These are phyloP conservation scores for Entamoeba invadens DNA, from an alignment of 208 protist species.

Conservation along the genomic window DNA sequence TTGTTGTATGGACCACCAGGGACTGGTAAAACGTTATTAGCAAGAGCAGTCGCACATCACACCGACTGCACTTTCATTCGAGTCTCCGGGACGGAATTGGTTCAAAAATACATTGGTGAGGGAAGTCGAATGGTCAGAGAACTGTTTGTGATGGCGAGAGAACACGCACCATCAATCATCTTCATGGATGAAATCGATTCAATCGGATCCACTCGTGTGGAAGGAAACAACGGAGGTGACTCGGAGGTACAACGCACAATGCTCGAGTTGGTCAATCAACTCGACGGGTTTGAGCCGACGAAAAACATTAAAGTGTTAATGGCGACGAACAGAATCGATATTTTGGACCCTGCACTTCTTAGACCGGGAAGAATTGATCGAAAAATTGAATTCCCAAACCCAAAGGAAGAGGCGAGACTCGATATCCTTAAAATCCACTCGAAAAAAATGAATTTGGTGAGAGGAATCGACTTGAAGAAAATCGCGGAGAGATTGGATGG, in stretches of 20 bases:
- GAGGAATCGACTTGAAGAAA: slow-evolving; percentile 94
- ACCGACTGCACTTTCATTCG: slow-evolving; percentile 95
- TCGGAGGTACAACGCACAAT: slow-evolving; percentile 97
- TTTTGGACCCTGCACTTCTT: slow-evolving; percentile 98
- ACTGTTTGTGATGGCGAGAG: slow-evolving; percentile 95
- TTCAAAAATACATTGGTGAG: slow-evolving; percentile 88
- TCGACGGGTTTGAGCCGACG: slow-evolving; percentile 81
- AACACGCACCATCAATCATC: slow-evolving; percentile 63
- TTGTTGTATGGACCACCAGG: slow-evolving; percentile 30
- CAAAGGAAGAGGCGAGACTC: slow-evolving; percentile 85
- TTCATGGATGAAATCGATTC: slow-evolving; percentile 41
- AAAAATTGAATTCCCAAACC: slow-evolving; percentile 97
- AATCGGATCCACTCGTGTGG: slow-evolving; percentile 17
- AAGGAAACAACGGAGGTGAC: slow-evolving; percentile 69
- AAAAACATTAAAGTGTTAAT: slow-evolving; percentile 73
- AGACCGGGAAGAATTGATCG: slow-evolving; percentile 92
- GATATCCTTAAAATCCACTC: slow-evolving; percentile 97
- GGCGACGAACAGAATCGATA: slow-evolving; percentile 97
- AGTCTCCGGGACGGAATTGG: slow-evolving; percentile 84
- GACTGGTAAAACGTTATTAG: slow-evolving; percentile 67
- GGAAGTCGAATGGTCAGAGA: slow-evolving; percentile 97
- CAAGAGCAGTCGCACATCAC: slow-evolving; percentile 89
- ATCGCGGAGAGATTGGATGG: slow-evolving; percentile 83
- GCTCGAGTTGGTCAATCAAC: slow-evolving; percentile 98
- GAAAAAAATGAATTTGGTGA: slow-evolving; percentile 84